Percentiles rank a stretch among this genome's conserved stretches.
Conservation (phyloP, 2,329 filamentous ascomycete species). For the Microsporum audouinii region DNA sequence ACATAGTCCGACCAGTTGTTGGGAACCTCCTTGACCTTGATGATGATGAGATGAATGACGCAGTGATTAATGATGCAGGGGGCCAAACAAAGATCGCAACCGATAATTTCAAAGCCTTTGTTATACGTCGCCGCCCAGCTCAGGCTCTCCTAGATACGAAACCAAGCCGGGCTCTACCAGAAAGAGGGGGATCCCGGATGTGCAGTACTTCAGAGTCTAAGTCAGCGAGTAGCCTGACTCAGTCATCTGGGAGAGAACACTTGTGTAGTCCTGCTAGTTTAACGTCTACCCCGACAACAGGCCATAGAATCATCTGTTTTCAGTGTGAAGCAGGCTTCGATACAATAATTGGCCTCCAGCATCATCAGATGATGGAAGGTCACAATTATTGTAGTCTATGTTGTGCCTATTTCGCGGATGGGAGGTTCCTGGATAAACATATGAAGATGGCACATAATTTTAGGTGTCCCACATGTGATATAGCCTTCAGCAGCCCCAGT, state of each 20-base stretch:
- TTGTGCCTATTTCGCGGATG: conserved; percentile 12
- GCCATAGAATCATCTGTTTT: conserved; percentile 9
- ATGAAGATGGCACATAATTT: conserved; percentile 10
- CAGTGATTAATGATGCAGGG: no score
- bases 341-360: conserved; percentile 11
- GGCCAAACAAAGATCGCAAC: background rate
- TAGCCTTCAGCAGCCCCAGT: background rate
- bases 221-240: background rate
- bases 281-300: background rate
- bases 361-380: conserved; percentile 12
- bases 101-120: background rate
- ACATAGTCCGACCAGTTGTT: background rate
- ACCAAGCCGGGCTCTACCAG: background rate
- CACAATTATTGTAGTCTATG: conserved; percentile 15
- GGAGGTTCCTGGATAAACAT: conserved; percentile 6
- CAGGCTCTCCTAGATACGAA: background rate
- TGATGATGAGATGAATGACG: background rate
- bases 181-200: background rate
- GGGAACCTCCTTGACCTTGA: background rate
- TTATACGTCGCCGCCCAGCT: background rate
- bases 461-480: conserved; percentile 8
- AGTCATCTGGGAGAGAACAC: background rate
- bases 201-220: background rate
- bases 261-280: background rate
- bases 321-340: conserved; percentile 9